Percentiles rank a stretch among this genome's conserved stretches.
Conservation (phyloP, 805 yeast genomes). For the Lipomyces japonicus region DNA sequence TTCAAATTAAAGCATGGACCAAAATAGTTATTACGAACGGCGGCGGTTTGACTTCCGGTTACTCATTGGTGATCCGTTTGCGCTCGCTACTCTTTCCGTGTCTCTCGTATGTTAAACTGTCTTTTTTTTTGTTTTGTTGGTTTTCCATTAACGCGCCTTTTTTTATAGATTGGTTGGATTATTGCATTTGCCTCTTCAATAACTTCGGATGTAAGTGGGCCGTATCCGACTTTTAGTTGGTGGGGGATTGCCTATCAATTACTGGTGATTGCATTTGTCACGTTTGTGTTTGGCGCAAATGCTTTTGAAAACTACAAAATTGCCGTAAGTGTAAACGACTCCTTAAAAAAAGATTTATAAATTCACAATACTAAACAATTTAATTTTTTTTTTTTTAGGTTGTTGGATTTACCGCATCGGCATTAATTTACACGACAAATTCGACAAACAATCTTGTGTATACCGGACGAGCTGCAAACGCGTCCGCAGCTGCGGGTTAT, state of each 20-base stretch:
- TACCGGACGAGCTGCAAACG: slow-evolving; percentile 55
- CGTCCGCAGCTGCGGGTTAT: slow-evolving; percentile 91
- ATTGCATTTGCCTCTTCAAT: slow-evolving; percentile 85
- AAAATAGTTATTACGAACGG: not conserved
- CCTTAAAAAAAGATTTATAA: slow-evolving; percentile 29
- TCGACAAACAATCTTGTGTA: slow-evolving; percentile 78
- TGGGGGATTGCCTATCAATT: slow-evolving; percentile 90
- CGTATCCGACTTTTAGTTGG: slow-evolving; percentile 86
- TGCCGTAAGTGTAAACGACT: slow-evolving; percentile 35
- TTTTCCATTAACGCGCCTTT: not conserved
- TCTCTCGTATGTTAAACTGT: slow-evolving; percentile 40
- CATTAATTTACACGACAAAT: slow-evolving; percentile 81
- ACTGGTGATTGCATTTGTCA: slow-evolving; percentile 51
- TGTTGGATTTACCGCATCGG: slow-evolving; percentile 59
- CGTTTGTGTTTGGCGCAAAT: slow-evolving; percentile 55
- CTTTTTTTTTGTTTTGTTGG: not conserved
- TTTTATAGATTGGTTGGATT: slow-evolving; percentile 64
- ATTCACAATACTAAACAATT: not conserved
- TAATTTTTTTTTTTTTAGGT: too few relatives aligned
- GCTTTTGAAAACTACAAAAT: slow-evolving; percentile 63
- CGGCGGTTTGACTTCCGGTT: slow-evolving; percentile 11
- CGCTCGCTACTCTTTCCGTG: slow-evolving; percentile 72
- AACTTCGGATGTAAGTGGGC: slow-evolving; percentile 44
- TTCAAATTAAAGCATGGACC: not conserved
- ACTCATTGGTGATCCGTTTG: slow-evolving; percentile 79